Percentiles rank a stretch among this genome's conserved stretches.
These are phyloP conservation scores for Daedalea quercina DNA, from an alignment of 768 basidiomycete species.

Conservation along the genomic window DNA sequence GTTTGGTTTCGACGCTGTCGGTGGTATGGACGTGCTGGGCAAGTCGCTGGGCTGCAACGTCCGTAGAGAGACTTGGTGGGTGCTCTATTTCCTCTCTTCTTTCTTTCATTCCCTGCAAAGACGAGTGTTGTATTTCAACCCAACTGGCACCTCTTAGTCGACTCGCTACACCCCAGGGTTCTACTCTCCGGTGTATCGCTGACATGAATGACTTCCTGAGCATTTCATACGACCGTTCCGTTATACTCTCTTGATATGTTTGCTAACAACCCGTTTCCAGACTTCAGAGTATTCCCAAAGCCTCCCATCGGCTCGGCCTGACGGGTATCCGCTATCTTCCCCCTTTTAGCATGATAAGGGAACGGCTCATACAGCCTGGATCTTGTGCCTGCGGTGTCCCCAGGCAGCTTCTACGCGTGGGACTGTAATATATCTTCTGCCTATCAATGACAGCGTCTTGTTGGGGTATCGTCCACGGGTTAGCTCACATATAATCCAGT, in stretches of 20 bases:
- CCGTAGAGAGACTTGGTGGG: not conserved
- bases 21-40: not conserved
- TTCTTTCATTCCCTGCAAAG: constrained; percentile 37
- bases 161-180: constrained; percentile 39
- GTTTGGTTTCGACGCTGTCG: not conserved
- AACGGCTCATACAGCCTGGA: not conserved
- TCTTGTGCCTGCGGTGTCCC: not conserved
- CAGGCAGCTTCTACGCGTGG: not conserved
- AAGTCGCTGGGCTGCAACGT: not conserved
- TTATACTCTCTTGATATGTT: not conserved
- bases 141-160: constrained; percentile 92
- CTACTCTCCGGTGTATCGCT: constrained; percentile 46
- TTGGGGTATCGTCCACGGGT: too few relatives aligned
- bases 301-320: not conserved
- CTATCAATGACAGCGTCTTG: too few relatives aligned
- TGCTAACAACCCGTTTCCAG: not conserved
- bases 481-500: too few relatives aligned
- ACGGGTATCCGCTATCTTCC: not conserved
- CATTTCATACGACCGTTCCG: constrained; percentile 3
- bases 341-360: not conserved
- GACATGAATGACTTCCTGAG: constrained; percentile 71
- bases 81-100: constrained; percentile 1
- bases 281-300: not conserved
- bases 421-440: too few relatives aligned
- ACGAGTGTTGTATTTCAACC: constrained; percentile 80